Percentiles rank a stretch among this genome's conserved stretches.
Evolutionary conservation across 495 filamentous ascomycete genomes (phyloP).

Genomic region (Penicillium mononematosum): DNA sequence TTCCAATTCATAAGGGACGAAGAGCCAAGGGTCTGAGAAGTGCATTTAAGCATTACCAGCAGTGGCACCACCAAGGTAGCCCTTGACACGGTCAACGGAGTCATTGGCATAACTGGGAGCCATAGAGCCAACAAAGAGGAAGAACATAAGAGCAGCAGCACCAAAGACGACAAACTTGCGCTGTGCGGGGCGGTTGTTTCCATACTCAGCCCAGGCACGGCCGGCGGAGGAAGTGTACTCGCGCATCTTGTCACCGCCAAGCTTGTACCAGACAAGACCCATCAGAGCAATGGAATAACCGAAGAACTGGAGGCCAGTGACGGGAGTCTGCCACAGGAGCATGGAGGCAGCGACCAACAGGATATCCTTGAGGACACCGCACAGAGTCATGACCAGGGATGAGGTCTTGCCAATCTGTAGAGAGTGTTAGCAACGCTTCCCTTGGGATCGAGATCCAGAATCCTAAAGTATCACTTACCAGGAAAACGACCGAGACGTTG

Average conservation of each 20-base stretch:
- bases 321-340: conserved; percentile 81
- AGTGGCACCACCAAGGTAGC: conserved; percentile 43
- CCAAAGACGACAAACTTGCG: conserved; percentile 74
- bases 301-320: conserved; percentile 79
- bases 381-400: conserved; percentile 92
- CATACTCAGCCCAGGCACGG: conserved; percentile 83
- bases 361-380: conserved; percentile 98
- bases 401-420: conserved; percentile 93
- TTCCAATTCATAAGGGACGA: conserved; percentile 4
- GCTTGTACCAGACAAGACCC: conserved; percentile 92
- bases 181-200: conserved; percentile 65
- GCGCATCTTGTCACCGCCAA: conserved; percentile 81
- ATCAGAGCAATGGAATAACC: conserved; percentile 85
- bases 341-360: conserved; percentile 88
- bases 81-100: conserved; percentile 40
- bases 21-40: not conserved
- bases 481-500: conserved; percentile 91
- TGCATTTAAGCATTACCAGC: conserved; percentile 37
- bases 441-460: not conserved
- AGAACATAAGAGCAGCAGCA: conserved; percentile 58
- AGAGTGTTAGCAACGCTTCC: conserved; percentile 9
- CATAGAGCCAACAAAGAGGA: conserved; percentile 67
- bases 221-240: conserved; percentile 67
- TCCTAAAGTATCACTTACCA: conserved; percentile 58
- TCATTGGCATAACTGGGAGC: conserved; percentile 48